A percentile compares a stretch with the other conserved stretches of the same genome.
phyloP scores from a whole-genome alignment of 169 alveolate species.

The Cryptosporidium viatorum region DNA sequence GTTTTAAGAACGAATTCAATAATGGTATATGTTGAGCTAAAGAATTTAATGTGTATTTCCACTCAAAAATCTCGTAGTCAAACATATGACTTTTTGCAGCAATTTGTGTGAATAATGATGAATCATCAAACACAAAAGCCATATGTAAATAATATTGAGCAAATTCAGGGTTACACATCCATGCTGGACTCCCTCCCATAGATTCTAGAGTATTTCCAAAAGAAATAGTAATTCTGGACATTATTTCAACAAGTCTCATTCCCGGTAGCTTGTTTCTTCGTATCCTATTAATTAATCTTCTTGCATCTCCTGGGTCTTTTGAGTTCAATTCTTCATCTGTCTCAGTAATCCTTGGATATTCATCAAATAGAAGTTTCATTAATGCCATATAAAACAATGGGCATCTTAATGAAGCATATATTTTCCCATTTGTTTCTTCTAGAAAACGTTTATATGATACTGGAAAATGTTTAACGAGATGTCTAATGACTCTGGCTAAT shows the following conservation, averaged over 20 bases:
- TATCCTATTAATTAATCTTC: constrained; percentile 58
- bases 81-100: constrained; percentile 63
- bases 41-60: constrained; percentile 57
- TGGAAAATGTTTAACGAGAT: constrained; percentile 28
- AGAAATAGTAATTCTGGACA: constrained; percentile 11
- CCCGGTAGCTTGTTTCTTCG: constrained; percentile 58
- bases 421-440: constrained; percentile 28
- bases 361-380: constrained; percentile 61
- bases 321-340: constrained; percentile 55
- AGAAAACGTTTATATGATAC: constrained; percentile 23
- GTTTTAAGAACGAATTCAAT: constrained; percentile 39
- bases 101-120: constrained; percentile 27
- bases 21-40: constrained; percentile 66
- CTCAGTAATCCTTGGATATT: constrained; percentile 46
- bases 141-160: constrained; percentile 63
- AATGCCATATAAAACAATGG: constrained; percentile 63
- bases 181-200: constrained; percentile 58
- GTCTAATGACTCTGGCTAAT: constrained; percentile 11
- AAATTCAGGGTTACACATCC: constrained; percentile 37
- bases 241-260: constrained; percentile 33
- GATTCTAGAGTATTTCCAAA: constrained; percentile 1
- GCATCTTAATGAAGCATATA: constrained; percentile 5
- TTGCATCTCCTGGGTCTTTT: constrained; percentile 72
- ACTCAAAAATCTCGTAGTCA: constrained; percentile 54
- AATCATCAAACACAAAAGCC: constrained; percentile 65